Evolutionary conservation across 176 grass and related monocot species (phyloP).

Genomic region (Saccharum officinarum): DNA sequence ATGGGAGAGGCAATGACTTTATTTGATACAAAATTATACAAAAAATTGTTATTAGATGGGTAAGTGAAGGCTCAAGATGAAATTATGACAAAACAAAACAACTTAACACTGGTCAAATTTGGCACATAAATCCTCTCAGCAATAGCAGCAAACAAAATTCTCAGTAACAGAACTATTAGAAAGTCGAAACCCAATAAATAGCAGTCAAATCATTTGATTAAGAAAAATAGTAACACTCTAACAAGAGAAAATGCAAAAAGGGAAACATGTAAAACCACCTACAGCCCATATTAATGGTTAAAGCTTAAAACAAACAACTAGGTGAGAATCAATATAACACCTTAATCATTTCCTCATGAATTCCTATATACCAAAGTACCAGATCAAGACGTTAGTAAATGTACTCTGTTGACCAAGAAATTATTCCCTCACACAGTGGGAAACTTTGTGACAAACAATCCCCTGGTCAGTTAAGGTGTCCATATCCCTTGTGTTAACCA

Average conservation of each 20-base stretch:
- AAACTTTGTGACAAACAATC: background rate
- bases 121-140: constrained; percentile 9
- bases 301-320: constrained; percentile 11
- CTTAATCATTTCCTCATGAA: background rate
- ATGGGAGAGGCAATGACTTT: constrained; percentile 91
- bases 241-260: background rate
- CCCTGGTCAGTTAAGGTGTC: background rate
- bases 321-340: constrained; percentile 4
- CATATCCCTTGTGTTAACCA: background rate
- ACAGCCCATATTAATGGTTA: background rate
- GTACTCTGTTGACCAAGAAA: constrained; percentile 1
- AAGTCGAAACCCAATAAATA: background rate
- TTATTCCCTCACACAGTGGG: background rate
- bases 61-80: constrained; percentile 16
- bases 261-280: constrained; percentile 12
- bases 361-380: constrained; percentile 17
- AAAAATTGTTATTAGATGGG: constrained; percentile 6
- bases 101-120: constrained; percentile 5
- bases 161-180: background rate
- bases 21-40: constrained; percentile 40
- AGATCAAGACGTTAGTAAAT: background rate
- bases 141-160: constrained; percentile 23
- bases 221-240: constrained; percentile 10
- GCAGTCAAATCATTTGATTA: constrained; percentile 8
- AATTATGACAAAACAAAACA: constrained; percentile 1